Evolutionary conservation across 306 rosid genomes (phyloP).

Genomic region (Lathyrus oleraceus): DNA sequence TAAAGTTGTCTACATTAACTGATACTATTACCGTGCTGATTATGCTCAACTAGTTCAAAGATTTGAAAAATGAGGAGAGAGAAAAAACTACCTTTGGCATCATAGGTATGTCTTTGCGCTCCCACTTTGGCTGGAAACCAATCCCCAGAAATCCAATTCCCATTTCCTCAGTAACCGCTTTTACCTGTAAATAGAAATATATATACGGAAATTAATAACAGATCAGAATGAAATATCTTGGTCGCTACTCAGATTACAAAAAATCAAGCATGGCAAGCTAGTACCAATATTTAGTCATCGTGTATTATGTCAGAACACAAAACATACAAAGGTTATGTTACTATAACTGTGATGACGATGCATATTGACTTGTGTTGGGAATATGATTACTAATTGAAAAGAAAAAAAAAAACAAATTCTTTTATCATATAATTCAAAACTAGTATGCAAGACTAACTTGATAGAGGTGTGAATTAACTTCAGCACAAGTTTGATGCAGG

Average conservation of each 20-base stretch:
- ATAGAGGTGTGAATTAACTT: constrained; percentile 93
- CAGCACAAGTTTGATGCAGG: constrained; percentile 98
- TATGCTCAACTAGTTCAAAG: constrained; percentile 25
- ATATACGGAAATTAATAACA: constrained; percentile 19
- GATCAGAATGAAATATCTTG: constrained; percentile 21
- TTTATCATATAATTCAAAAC: background rate
- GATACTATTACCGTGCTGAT: background rate
- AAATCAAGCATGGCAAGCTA: constrained; percentile 13
- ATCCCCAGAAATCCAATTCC: constrained; percentile 96
- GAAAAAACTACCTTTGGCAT: constrained; percentile 88
- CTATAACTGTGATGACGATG: constrained; percentile 8
- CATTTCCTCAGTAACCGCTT: constrained; percentile 99
- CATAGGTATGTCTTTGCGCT: constrained; percentile 76
- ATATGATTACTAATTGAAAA: background rate
- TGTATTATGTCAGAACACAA: constrained; percentile 10
- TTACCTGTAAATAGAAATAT: constrained; percentile 57
- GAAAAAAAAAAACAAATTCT: constrained; percentile 14
- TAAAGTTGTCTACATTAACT: background rate
- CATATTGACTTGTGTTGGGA: background rate
- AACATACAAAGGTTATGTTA: constrained; percentile 21
- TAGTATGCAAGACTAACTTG: constrained; percentile 58
- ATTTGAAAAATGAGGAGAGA: constrained; percentile 7
- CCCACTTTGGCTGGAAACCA: constrained; percentile 99
- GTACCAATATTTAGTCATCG: constrained; percentile 22
- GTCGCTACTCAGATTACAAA: constrained; percentile 19